phyloP scores from a whole-genome alignment of 2,329 filamentous ascomycete species.

The Aspergillus quadricinctus region DNA sequence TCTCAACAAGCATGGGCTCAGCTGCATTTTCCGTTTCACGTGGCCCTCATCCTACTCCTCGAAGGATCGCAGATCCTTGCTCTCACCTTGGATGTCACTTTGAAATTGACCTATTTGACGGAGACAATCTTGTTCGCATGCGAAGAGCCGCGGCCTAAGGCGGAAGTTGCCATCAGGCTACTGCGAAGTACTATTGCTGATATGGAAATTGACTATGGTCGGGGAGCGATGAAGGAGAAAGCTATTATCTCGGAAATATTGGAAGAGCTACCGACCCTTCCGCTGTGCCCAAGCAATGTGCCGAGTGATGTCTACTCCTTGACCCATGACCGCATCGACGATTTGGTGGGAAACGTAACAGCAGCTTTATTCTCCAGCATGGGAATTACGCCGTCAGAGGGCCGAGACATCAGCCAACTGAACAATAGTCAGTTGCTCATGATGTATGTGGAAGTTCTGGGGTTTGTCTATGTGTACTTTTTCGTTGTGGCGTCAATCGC shows the following conservation, averaged over 20 bases:
- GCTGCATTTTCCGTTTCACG: conserved; percentile 60
- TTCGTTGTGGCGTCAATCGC: conserved; percentile 33
- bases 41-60: conserved; percentile 59
- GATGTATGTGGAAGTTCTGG: conserved; percentile 35
- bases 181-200: conserved; percentile 36
- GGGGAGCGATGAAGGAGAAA: conserved; percentile 29
- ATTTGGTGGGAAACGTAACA: conserved; percentile 38
- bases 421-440: conserved; percentile 28
- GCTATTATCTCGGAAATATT: conserved; percentile 30
- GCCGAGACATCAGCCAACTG: conserved; percentile 22
- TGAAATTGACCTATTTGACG: conserved; percentile 39
- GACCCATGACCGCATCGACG: conserved; percentile 25
- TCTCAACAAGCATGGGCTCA: conserved; percentile 53
- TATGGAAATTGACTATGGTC: conserved; percentile 38
- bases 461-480: conserved; percentile 40
- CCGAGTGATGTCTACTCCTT: conserved; percentile 17
- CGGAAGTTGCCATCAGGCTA: conserved; percentile 25
- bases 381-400: conserved; percentile 32
- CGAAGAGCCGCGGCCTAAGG: conserved; percentile 29
- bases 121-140: conserved; percentile 39
- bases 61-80: conserved; percentile 59
- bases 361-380: conserved; percentile 39
- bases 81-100: conserved; percentile 41
- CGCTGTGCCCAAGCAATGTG: conserved; percentile 24
- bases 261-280: conserved; percentile 24